Percentiles rank a stretch among this genome's conserved stretches.
Conservation (phyloP, 225 moss, liverwort and hornwort species). For the Physcomitrium patens region DNA sequence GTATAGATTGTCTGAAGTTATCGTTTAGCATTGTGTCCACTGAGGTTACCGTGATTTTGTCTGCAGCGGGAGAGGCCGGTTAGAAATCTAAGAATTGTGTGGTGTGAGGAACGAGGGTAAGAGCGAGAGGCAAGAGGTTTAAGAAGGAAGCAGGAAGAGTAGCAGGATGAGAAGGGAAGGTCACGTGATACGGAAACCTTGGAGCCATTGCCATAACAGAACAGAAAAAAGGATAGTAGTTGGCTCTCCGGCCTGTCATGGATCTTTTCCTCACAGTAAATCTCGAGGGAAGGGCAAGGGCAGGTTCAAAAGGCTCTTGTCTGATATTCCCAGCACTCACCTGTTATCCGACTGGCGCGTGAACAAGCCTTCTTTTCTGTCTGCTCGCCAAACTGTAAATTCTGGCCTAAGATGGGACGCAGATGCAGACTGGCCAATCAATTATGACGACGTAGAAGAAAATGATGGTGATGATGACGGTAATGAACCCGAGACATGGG, state of each 20-base stretch:
- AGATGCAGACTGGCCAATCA: conserved; percentile 25
- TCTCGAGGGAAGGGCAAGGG: conserved; percentile 60
- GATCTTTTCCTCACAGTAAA: conserved; percentile 48
- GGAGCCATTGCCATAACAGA: conserved; percentile 32
- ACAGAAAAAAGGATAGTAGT: conserved; percentile 44
- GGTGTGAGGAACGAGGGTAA: too few relatives aligned
- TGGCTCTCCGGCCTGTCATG: conserved; percentile 44
- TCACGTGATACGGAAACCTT: conserved; percentile 33
- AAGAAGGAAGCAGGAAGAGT: not conserved
- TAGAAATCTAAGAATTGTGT: too few relatives aligned
- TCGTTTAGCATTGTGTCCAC: too few relatives aligned
- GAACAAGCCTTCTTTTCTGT: conserved; percentile 23
- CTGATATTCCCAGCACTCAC: conserved; percentile 58
- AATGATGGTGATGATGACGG: not conserved
- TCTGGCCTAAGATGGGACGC: conserved; percentile 33
- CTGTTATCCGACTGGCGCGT: conserved; percentile 54
- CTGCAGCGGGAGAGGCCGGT: too few relatives aligned
- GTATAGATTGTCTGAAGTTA: too few relatives aligned
- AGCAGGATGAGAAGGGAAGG: conserved; percentile 64
- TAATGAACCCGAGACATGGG: conserved; percentile 48
- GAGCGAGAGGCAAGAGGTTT: too few relatives aligned
- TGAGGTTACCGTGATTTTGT: too few relatives aligned
- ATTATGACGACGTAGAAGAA: conserved; percentile 17
- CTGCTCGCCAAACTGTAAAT: conserved; percentile 22
- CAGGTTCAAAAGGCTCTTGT: conserved; percentile 41